Evolutionary conservation across 1,284 basidiomycete genomes (phyloP), one percentile per base, ranked within the genome.

Genomic region (Trametes polyzona): DNA sequence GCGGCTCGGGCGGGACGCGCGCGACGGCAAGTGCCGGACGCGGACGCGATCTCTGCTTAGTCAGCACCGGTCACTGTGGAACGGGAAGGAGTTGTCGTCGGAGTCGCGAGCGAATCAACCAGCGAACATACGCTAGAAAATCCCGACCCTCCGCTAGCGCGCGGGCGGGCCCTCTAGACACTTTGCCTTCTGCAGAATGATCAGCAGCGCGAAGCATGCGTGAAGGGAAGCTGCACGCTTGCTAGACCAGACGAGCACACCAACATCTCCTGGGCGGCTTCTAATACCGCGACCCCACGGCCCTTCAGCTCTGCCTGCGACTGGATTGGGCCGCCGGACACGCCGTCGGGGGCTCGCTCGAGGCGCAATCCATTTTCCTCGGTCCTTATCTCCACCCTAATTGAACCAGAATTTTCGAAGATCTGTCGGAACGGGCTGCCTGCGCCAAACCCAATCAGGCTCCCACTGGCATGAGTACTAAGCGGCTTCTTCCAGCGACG

Each of bases 401-500:
- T 48, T 48, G 54, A 54, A 40, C 49, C 29, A 32, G 47, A 44
- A 44, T 42, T 32, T 36, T 56, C 26, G 32, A 60, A 58, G 43
- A 56, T 60, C 58, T 24, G 47, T 47, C 33, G 23, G 50, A 29
- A 23, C 43, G 33, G n/a, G 33, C 37, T 52, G 30, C 41, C 46
- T 50, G 58, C 50, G 44, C 32, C 48, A 32, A 63, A 61, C 54
- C 54, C 56, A 61, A 63, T 63, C 62, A 35, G 29, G 40, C 58
- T 56, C 56, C 47, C 49, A 42, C 41, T 42, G 41, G 41, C 41
- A 57, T 61, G 62, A 55, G 44, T 47, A 29, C 56, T 63, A 44
- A 54, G 62, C 47, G n/a, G 33, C 50, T 44, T 53, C 49, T 53
- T 29, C 52, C 47, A 39, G 32, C 43, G 27, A 50, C 41, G 16